Evolutionary conservation across 2,329 filamentous ascomycete species (phyloP), one percentile per base, ranked within the genome.

Genomic region (Talaromyces sp.): DNA sequence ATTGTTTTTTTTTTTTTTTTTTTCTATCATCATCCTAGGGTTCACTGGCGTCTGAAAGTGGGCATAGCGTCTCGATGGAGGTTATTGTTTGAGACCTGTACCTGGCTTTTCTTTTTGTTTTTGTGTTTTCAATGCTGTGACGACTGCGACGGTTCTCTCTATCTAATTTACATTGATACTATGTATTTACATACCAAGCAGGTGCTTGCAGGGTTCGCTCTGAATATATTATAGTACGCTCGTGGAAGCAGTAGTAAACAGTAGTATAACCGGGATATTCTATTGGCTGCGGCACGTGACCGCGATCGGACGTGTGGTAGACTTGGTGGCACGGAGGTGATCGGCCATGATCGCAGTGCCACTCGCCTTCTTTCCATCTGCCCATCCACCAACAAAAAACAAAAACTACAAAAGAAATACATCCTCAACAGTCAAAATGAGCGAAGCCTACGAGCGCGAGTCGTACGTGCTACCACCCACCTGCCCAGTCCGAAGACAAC

Each of bases 361-460:
- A 39, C 36, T 39, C 36, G 8, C 28, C 32, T 13, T 33, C 8
- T 3, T 3, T 13, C 8, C 11, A 11, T 8, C 30, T 8, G 30
- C 32, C 9, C 32, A 33, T 13, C 32, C 32, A 33, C 7, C 30
- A 32, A 32, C 36, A n/a, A 19, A 19, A 17, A n/a, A 19, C n/a
- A 1, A 7, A 17, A 44, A 17, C 39, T 8, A 15, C n/a, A n/a
- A 13, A 44, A 44, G n/a, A 44, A 9, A 44, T 10, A 17, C 19
- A 44, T 10, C 28, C 47, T 28, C 22, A 2, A 51, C 22, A 22
- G 25, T 25, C 66, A 75, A 71, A 56, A 91, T 91, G 88, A 88
- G 88, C 54, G 88, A 91, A 75, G 84, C 88, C 66, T 92, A 90
- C 79, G 88, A 91, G 79, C 88, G 88, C 75, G 88, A 92, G 79